Base-by-base conservation (phyloP, 306 rosid species). In the Vachellia collinsii region DNA sequence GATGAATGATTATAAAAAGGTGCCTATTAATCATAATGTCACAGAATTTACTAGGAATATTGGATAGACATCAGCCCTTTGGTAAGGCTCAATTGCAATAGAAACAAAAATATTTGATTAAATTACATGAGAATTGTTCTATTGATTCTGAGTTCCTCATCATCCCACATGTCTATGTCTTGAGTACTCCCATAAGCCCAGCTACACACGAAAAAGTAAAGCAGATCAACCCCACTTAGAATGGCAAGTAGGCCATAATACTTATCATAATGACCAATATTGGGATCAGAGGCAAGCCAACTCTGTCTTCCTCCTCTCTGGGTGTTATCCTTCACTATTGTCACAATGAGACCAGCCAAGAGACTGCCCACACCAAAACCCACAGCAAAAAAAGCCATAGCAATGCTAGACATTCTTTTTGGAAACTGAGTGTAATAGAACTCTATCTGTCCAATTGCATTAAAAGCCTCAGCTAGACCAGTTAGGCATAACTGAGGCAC, bases 341-440 rank as follows among this genome's bases (percentile, higher is more conserved):
- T 84, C 3, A 92, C 86, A 1, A 89, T 69, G 11, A 94, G 68
- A 20, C 83, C 81, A 6, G 82, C 92, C n/a, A 89, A 0, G 77
- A 93, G 23, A 80, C 34, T 29, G 34, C 34, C 34, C 34, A 29
- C 34, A 29, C 34, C 34, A 29, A 29, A 29, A 29, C 34, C 34
- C 34, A 94, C 72, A 7, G 84, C 0, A 4, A 84, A 80, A 54
- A 92, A 85, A 37, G 94, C 71, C 82, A 90, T 58, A 14, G 89
- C 97, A 71, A 94, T 88, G 79, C 97, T 92, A 0, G 94, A 77
- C 97, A 92, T 90, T 75, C 84, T 86, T 62, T 82, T 89, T 14
- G 99, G 99, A 70, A 92, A 81, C 75, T 90, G 91, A 25, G 97
- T 84, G 84, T 92, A 94, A 81, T 71, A 94, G 64, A 92, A 92